Base-by-base conservation (phyloP, 768 basidiomycete genomes). In the Exidia glandulosa region DNA sequence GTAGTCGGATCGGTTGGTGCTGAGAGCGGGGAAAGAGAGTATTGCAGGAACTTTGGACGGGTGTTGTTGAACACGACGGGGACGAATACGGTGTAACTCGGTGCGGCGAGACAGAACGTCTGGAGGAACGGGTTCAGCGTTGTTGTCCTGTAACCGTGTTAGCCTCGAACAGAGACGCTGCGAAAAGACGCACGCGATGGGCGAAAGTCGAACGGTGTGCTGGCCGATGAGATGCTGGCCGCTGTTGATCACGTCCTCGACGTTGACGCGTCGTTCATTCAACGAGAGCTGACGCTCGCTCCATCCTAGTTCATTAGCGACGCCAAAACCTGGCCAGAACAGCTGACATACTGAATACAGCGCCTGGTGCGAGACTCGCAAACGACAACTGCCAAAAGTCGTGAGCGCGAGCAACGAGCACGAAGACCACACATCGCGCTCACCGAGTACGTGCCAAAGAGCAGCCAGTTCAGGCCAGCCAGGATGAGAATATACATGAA, bases 61-160 rank as follows among this genome's bases (percentile, higher is more conserved):
- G 94, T 93, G 72, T 95, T 94, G 75, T 97, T 96, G 70, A 96
- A 80, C 50, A 94, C 77, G 33, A 96, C 73, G 1, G 94, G 94
- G 54, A 96, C 74, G 58, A 91, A 79, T 30, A 88, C 81, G 48
- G 75, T 74, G 57, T 78, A 76, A 6, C 74, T 71, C 10, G 78
- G 73, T 9, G 77, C 70, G 1, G 86, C 76, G 23, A 94, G 76
- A 66, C 92, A 95, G 69, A 86, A 94, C 2, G 83, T 83, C 57
- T 82, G 77, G 14, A 74, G 77, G 61, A 86, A 77, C 12, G 90
- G 91, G 65, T 95, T 94, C 48, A 98, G 76, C 25, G 87, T 85
- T 3, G 94, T 94, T 2, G 94, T 96, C 69, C 93, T 76, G 57
- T n/a, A n/a, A n/a, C n/a, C n/a, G 41, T 54, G 29, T 47, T 59